These are phyloP conservation scores for Monosporascus sp. DNA, from an alignment of 2,329 filamentous ascomycete species.

Conservation along the genomic window DNA sequence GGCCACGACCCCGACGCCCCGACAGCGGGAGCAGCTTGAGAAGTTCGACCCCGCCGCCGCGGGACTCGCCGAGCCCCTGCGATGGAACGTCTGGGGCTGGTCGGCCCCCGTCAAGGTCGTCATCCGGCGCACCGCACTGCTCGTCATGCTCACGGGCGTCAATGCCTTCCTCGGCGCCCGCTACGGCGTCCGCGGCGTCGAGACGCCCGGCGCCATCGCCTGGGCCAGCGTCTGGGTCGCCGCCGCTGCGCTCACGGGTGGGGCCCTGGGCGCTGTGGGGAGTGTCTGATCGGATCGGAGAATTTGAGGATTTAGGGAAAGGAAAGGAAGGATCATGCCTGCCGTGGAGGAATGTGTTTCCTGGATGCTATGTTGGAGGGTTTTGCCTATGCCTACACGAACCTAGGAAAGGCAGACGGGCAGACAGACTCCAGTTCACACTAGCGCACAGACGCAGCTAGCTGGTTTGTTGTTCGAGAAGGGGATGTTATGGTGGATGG, in stretches of 20 bases:
- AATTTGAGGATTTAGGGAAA: neutral
- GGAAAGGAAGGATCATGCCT: neutral
- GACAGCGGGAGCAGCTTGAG: conserved; percentile 40
- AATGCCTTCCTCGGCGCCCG: conserved; percentile 61
- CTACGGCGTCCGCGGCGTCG: conserved; percentile 64
- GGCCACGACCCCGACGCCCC: conserved; percentile 41
- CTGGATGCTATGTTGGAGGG: neutral
- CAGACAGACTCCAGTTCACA: too few relatives aligned
- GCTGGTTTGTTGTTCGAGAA: too few relatives aligned
- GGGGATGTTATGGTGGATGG: too few relatives aligned
- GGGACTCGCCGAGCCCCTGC: conserved; percentile 63
- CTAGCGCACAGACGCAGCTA: too few relatives aligned
- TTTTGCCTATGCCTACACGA: neutral
- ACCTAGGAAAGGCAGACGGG: neutral
- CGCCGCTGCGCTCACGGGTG: conserved; percentile 55
- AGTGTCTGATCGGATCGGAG: conserved; percentile 33
- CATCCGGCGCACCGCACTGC: conserved; percentile 57
- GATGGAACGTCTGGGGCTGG: conserved; percentile 69
- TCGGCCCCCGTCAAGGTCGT: conserved; percentile 57
- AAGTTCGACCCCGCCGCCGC: conserved; percentile 61
- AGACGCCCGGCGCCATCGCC: conserved; percentile 60
- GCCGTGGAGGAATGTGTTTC: too few relatives aligned
- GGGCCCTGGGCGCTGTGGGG: conserved; percentile 47
- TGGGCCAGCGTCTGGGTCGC: conserved; percentile 74
- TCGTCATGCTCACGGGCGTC: conserved; percentile 51